These are phyloP conservation scores for Digitaria exilis DNA, from an alignment of 202 grass and related monocot species.

Conservation along the genomic window DNA sequence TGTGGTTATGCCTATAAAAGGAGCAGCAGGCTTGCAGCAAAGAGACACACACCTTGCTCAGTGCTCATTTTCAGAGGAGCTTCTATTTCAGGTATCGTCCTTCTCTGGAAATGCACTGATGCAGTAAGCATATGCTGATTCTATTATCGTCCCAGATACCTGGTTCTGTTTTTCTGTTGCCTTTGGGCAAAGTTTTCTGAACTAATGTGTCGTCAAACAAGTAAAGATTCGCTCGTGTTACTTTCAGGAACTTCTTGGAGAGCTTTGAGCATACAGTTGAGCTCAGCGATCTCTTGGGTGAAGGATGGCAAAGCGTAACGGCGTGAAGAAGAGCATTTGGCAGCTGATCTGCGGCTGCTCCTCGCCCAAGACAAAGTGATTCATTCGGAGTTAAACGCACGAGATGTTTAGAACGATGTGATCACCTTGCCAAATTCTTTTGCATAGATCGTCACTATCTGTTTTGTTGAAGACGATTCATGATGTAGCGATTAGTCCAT, in stretches of 20 bases:
- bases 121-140: background rate
- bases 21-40: background rate
- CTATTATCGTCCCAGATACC: background rate
- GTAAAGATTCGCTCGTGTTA: background rate
- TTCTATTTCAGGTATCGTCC: slow-evolving; percentile 4
- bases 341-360: background rate
- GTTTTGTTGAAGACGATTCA: background rate
- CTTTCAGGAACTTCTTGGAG: background rate
- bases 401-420: background rate
- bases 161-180: background rate
- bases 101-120: background rate
- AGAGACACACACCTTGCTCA: background rate
- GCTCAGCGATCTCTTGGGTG: background rate
- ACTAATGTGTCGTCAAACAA: background rate
- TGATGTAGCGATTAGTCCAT: background rate
- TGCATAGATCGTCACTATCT: background rate
- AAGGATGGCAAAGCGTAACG: slow-evolving; percentile 2
- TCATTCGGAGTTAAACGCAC: background rate
- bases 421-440: background rate
- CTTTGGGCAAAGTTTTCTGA: background rate
- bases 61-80: background rate
- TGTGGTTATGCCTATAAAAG: background rate
- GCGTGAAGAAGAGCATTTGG: background rate
- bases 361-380: background rate
- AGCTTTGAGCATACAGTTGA: background rate